These are phyloP conservation scores for Adenanthera pavonina DNA, from an alignment of 306 rosid species.

Conservation along the genomic window DNA sequence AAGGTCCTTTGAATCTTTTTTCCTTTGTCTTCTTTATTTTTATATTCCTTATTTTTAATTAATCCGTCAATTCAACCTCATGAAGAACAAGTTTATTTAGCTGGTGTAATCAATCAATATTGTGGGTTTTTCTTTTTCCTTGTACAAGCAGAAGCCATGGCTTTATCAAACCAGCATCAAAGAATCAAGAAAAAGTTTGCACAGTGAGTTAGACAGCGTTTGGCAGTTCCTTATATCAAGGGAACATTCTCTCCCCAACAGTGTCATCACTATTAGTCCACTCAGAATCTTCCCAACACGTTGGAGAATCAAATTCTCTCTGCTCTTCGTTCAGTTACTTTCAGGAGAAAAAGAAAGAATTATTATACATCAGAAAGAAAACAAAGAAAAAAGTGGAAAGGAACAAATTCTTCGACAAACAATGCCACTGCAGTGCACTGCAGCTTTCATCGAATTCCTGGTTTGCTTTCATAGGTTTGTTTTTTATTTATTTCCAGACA, in stretches of 20 bases:
- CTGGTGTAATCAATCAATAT: conserved; percentile 34
- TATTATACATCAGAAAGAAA: conserved; percentile 35
- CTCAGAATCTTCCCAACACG: conserved; percentile 68
- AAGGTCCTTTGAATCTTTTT: conserved; percentile 39
- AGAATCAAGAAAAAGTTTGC: conserved; percentile 27
- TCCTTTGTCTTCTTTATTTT: neutral
- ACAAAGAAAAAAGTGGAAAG: neutral
- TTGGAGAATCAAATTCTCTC: conserved; percentile 78
- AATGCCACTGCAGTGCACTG: conserved; percentile 47
- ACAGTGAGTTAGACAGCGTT: conserved; percentile 41
- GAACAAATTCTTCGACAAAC: conserved; percentile 38
- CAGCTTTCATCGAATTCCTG: conserved; percentile 53
- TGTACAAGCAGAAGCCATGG: neutral
- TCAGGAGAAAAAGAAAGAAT: conserved; percentile 36
- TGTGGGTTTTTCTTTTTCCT: neutral
- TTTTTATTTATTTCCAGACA: conserved; percentile 46
- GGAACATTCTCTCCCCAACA: conserved; percentile 54
- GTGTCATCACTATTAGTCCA: conserved; percentile 49
- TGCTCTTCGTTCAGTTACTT: conserved; percentile 50
- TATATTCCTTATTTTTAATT: conserved; percentile 9
- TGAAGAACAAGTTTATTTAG: conserved; percentile 34
- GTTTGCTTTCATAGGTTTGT: conserved; percentile 56
- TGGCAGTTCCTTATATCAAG: conserved; percentile 42
- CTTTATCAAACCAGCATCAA: neutral
- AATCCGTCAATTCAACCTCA: neutral